Evolutionary conservation across 768 basidiomycete genomes (phyloP).

Genomic region (Coprinellus aureogranulatus): DNA sequence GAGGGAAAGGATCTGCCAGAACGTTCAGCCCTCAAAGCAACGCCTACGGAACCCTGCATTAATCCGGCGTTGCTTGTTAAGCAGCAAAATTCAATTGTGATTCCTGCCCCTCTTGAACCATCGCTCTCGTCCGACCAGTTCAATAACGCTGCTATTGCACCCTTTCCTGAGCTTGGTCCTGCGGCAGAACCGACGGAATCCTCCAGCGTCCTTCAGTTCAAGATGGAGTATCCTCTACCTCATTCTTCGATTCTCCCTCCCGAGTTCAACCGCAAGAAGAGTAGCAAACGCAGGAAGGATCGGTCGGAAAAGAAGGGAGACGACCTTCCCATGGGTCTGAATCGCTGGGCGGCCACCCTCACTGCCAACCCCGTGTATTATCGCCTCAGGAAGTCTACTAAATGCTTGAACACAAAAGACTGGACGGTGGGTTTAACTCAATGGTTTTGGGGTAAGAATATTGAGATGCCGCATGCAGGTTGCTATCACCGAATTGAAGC

Average conservation of each 20-base stretch:
- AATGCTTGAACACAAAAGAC: slow-evolving; percentile 76
- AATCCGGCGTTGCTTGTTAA: slow-evolving; percentile 3
- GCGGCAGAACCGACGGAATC: slow-evolving; percentile 16
- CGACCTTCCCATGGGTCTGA: slow-evolving; percentile 61
- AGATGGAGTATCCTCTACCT: slow-evolving; percentile 53
- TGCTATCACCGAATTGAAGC: slow-evolving; percentile 73
- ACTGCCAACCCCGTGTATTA: slow-evolving; percentile 75
- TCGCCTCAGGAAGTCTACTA: slow-evolving; percentile 65
- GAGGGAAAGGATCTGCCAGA: background rate
- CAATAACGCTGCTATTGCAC: slow-evolving; percentile 8
- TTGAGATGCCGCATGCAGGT: slow-evolving; percentile 43
- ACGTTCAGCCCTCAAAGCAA: background rate
- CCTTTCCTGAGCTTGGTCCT: slow-evolving; percentile 12
- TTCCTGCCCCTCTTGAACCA: slow-evolving; percentile 25
- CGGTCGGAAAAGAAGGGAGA: slow-evolving; percentile 54
- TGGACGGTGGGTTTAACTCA: slow-evolving; percentile 66
- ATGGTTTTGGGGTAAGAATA: background rate
- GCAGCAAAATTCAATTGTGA: slow-evolving; percentile 24
- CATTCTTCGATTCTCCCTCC: slow-evolving; percentile 52
- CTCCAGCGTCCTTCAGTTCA: slow-evolving; percentile 31
- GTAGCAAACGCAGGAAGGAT: slow-evolving; percentile 17
- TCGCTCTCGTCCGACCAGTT: slow-evolving; percentile 10
- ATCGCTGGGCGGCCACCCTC: slow-evolving; percentile 72
- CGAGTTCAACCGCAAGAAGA: slow-evolving; percentile 47
- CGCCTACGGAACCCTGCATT: background rate